Base-by-base conservation (phyloP, 2,329 filamentous ascomycete species). In the Epichloe glyceriae region DNA sequence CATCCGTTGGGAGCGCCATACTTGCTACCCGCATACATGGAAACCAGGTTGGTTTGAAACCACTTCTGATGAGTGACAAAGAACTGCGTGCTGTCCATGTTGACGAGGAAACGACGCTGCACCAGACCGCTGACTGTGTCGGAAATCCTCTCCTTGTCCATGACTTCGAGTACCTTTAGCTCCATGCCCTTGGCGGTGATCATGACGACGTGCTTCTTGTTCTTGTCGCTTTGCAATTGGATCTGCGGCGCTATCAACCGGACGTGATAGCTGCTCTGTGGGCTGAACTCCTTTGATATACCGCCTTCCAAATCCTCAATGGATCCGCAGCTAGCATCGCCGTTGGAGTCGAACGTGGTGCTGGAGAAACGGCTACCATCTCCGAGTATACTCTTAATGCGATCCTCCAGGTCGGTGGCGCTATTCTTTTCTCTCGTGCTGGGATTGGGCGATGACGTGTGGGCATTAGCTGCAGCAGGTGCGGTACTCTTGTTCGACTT, bases 161-260 rank as follows among this genome's bases (percentile, higher is more conserved):
- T 95, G 60, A 98, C 91, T 57, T 96, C 91, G 19, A 98, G 80
- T 11, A 98, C 86, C 70, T 97, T 97, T 51, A 97, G 79, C 66
- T 97, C 90, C 89, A 98, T 98, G 49, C 90, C 88, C 67, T 97
- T 97, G 30, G 90, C 89, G 3, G 91, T 93, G 45, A 97, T 83
- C n/a, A 99, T 75, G 5, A 96, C 86, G n/a, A 94, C 93, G 52
- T 95, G 86, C 66, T 95, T 95, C 54, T 85, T 85, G 66, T 98
- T 97, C 74, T 96, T 97, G 63, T 98, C 93, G 64, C 93, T 97
- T 64, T 98, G 91, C 43, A 99, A 76, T 65, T 99, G 93, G 53
- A 99, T 96, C 65, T 99, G 93, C 14, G 93, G 93, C 5, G 91
- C 93, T 60, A 98, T 96, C 40, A 99, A 78, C 38, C 90, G 86